Base-by-base conservation (phyloP, 116 monocot genomes). In the Iris pallida region DNA sequence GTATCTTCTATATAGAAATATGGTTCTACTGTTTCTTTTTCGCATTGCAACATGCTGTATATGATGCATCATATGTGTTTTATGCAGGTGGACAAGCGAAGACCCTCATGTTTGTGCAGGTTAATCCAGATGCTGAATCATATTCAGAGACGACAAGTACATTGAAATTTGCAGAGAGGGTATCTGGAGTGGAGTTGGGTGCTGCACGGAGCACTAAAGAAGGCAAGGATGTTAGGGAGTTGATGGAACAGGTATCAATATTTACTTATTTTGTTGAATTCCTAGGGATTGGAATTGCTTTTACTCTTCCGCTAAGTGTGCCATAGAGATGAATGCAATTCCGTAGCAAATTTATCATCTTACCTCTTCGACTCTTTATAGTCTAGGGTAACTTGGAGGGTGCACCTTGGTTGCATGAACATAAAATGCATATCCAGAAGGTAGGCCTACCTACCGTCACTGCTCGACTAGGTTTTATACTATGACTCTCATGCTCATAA, bases 141-240 rank as follows among this genome's bases (percentile, higher is more conserved):
- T 91, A 76, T 75, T 87, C 79, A 41, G 96, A 96, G 73, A 89
- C 92, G 16, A 6, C 87, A 63, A 96, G 92, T 55, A 96, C 96
- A 20, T 68, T 96, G 47, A 96, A 92, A 66, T 96, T 96, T 83
- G 92, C 96, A 58, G 96, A 96, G 69, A 89, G 96, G 49, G 96
- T 85, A 43, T 92, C 92, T 64, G 89, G 96, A 44, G 92, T 96
- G 7, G 96, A 96, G 58, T 77, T 96, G 68, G 96, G 96, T 70
- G 89, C 92, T 79, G 96, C 96, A 47, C 69, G 79, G 52, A 96
- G 96, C 61, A 96, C 72, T 72, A 96, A 81, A 81, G 96, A 96
- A 55, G 87, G 96, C 61, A 96, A 92, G 58, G 92, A 96, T 69
- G 77, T 96, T 16, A 87, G 66, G 78, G 92, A 96, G 65, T 77